Base-by-base conservation (phyloP, 441 rosid genomes). In the Populus hybrid region DNA sequence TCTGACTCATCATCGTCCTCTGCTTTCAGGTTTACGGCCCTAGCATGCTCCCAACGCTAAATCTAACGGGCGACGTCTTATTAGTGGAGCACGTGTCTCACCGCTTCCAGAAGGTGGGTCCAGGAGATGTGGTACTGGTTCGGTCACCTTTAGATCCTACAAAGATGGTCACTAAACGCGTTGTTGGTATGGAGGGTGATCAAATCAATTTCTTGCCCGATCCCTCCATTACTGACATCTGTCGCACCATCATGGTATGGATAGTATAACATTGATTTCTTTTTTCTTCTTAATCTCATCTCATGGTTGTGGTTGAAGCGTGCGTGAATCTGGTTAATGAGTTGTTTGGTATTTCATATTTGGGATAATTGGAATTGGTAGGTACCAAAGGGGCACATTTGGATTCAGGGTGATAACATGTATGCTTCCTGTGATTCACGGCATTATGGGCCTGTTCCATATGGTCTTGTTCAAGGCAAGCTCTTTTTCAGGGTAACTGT, bases 11-110 rank as follows among this genome's bases (percentile, higher is more conserved):
- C 11, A 26, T 50, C 24, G 30, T 75, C 63, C 64, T 70, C 67
- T 69, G 77, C 36, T 46, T 82, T 78, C 84, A 92, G 98, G 97
- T 90, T 61, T 85, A 82, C 59, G 97, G 96, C 6, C 91, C 94
- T 8, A 94, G 98, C 81, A 94, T 94, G 98, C 90, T 94, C 70
- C 98, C 98, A 53, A 92, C 98, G 40, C 86, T 94, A 80, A 92
- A 92, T 81, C 80, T 88, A 10, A 81, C 87, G 2, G 98, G 98
- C 16, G 98, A 94, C 79, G 91, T 94, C 24, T 78, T 92, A 30
- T 74, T 92, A 11, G 85, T 91, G 2, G 98, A 92, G 72, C 90
- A 84, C 83, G 42, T 91, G 70, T 91, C 98, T 5, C 96, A 88
- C 75, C 82, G 93, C 66, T 57, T 91, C 24, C 91, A 93, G 67